phyloP scores from a whole-genome alignment of 306 rosid species.

The Fragaria ananassa region DNA sequence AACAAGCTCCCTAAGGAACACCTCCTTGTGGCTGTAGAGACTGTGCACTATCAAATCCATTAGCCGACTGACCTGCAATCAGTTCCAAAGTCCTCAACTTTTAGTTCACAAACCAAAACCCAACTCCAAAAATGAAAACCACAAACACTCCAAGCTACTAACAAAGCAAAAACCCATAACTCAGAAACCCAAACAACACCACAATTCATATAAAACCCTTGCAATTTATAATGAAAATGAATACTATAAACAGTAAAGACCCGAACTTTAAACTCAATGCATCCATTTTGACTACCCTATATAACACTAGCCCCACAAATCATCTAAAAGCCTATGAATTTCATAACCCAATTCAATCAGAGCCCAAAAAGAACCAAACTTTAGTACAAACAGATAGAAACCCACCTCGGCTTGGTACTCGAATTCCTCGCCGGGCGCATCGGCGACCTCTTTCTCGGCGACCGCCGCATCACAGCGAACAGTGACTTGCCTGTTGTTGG shows the following conservation, averaged over 20 bases:
- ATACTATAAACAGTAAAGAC: no score
- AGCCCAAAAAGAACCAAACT: slow-evolving; percentile 5
- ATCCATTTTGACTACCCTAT: not conserved
- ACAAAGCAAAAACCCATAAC: not conserved
- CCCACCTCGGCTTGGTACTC: slow-evolving; percentile 99
- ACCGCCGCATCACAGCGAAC: slow-evolving; percentile 84
- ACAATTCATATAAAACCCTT: not conserved
- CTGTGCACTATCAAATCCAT: slow-evolving; percentile 95
- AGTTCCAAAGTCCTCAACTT: slow-evolving; percentile 18
- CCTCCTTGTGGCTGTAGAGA: slow-evolving; percentile 89
- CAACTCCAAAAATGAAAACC: not conserved
- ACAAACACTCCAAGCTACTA: not conserved
- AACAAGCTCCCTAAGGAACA: slow-evolving; percentile 87
- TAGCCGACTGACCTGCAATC: slow-evolving; percentile 72
- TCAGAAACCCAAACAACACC: not conserved
- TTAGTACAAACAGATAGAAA: slow-evolving; percentile 11
- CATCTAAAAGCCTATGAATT: not conserved
- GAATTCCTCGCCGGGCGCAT: slow-evolving; percentile 68
- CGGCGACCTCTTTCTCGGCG: slow-evolving; percentile 76
- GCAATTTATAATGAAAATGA: not conserved
- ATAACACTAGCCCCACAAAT: not conserved
- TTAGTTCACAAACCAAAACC: not conserved
- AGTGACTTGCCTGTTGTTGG: slow-evolving; percentile 28
- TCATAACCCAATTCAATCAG: not conserved
- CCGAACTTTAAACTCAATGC: not conserved